These are phyloP conservation scores for Aspergillus sp. DNA, from an alignment of 2,329 filamentous ascomycete species.

Conservation along the genomic window DNA sequence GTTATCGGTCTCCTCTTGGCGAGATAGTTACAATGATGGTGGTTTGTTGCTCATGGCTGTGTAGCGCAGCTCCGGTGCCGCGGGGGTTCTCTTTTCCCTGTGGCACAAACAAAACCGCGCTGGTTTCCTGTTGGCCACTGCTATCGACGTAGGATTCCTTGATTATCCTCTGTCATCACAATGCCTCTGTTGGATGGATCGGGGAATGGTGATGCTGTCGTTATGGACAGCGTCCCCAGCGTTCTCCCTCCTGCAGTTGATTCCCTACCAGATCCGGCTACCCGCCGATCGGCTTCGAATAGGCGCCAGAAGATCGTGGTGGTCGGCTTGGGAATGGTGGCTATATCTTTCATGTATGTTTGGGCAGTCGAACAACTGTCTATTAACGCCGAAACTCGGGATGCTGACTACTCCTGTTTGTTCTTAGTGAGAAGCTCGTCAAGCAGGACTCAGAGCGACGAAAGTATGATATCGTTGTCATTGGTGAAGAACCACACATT, in stretches of 20 bases:
- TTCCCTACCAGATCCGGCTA: conserved; percentile 3
- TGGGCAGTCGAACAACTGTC: not conserved
- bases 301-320: conserved; percentile 69
- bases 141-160: not conserved
- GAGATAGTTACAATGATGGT: not conserved
- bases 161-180: not conserved
- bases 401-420: not conserved
- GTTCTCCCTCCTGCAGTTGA: conserved; percentile 11
- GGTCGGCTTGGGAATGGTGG: conserved; percentile 90
- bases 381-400: not conserved
- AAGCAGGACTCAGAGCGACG: conserved; percentile 75
- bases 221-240: conserved; percentile 23
- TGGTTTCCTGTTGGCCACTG: not conserved
- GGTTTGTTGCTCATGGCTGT: not conserved
- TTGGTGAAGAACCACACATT: conserved; percentile 83
- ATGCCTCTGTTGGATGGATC: conserved; percentile 37
- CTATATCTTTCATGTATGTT: conserved; percentile 80
- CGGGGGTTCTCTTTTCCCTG: not conserved
- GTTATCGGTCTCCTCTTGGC: conserved; percentile 8
- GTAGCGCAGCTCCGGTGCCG: not conserved
- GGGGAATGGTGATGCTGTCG: conserved; percentile 26
- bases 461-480: conserved; percentile 79
- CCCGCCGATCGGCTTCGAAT: conserved; percentile 11
- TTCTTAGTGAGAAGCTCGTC: conserved; percentile 75
- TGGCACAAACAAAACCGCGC: conserved; percentile 1